Percentiles rank a stretch among this genome's conserved stretches.
These are phyloP conservation scores for Lachnellula cervina DNA, from an alignment of 2,329 filamentous ascomycete species.

Conservation along the genomic window DNA sequence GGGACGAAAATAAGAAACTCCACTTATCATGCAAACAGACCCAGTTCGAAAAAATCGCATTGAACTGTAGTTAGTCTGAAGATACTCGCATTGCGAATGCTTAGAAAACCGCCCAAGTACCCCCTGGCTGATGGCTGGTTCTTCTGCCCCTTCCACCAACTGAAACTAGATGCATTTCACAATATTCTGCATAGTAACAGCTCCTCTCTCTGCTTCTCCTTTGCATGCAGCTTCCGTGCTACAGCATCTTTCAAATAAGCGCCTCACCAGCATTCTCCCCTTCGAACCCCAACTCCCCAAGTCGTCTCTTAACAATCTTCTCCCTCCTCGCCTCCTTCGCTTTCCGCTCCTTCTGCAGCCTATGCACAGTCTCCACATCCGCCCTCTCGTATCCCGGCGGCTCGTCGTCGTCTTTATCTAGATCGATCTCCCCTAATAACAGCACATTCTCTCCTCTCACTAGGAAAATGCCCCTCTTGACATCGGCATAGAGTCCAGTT, in stretches of 20 bases:
- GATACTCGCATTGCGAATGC: not conserved
- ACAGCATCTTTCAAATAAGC: slow-evolving; percentile 48
- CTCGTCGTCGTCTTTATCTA: slow-evolving; percentile 90
- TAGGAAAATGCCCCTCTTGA: slow-evolving; percentile 80
- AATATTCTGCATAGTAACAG: slow-evolving; percentile 43
- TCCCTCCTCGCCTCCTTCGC: slow-evolving; percentile 65
- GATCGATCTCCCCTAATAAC: slow-evolving; percentile 89
- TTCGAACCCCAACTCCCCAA: slow-evolving; percentile 79
- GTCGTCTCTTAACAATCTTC: slow-evolving; percentile 65
- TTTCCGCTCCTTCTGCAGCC: slow-evolving; percentile 68
- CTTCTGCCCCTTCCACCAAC: slow-evolving; percentile 8
- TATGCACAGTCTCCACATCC: slow-evolving; percentile 64
- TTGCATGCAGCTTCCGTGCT: not conserved
- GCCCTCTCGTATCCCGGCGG: slow-evolving; percentile 63
- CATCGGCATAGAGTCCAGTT: slow-evolving; percentile 71
- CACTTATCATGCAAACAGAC: not conserved
- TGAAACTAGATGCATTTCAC: slow-evolving; percentile 42
- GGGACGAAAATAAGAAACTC: slow-evolving; percentile 1
- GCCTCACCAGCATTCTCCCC: slow-evolving; percentile 76
- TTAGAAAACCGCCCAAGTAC: not conserved
- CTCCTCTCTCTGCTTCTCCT: not conserved
- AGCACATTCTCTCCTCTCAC: slow-evolving; percentile 97
- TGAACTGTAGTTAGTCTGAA: too few relatives aligned
- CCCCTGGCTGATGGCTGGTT: not conserved
- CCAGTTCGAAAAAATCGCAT: not conserved